A percentile compares a stretch with the other conserved stretches of the same genome.
These are phyloP conservation scores for Melanomma pulvis-pyrius DNA, from an alignment of 495 filamentous ascomycete genomes.

Conservation along the genomic window DNA sequence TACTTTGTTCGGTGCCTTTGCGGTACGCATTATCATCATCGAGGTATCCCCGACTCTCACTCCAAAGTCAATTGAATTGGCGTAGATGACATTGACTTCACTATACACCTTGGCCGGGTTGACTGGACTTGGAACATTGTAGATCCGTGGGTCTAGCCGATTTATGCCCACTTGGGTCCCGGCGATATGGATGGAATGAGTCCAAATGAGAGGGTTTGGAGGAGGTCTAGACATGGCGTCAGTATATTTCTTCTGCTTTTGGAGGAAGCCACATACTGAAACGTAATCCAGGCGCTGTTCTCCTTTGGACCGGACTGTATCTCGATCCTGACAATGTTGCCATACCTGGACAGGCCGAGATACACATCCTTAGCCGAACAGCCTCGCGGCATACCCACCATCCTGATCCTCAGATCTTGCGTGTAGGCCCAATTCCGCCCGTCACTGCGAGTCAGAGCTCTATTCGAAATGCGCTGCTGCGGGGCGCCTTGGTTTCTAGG, in stretches of 20 bases:
- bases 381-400: neutral
- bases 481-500: neutral
- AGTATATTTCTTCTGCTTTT: neutral
- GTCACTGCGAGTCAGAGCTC: neutral
- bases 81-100: constrained; percentile 30
- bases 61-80: constrained; percentile 50
- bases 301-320: neutral
- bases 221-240: constrained; percentile 8
- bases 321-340: constrained; percentile 26
- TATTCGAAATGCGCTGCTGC: neutral
- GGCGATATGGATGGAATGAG: neutral
- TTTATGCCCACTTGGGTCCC: neutral
- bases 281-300: constrained; percentile 26
- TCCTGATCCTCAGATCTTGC: constrained; percentile 12
- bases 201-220: neutral
- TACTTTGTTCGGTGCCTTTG: constrained; percentile 29
- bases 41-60: constrained; percentile 50
- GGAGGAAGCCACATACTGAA: constrained; percentile 9
- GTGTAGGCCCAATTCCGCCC: constrained; percentile 1
- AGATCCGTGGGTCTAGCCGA: neutral
- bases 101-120: constrained; percentile 29
- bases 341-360: constrained; percentile 4
- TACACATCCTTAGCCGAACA: constrained; percentile 15
- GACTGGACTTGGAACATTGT: constrained; percentile 34
- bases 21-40: constrained; percentile 56